These are phyloP conservation scores for Hansfordia pulvinata DNA, from an alignment of 2,329 filamentous ascomycete genomes.

Conservation along the genomic window DNA sequence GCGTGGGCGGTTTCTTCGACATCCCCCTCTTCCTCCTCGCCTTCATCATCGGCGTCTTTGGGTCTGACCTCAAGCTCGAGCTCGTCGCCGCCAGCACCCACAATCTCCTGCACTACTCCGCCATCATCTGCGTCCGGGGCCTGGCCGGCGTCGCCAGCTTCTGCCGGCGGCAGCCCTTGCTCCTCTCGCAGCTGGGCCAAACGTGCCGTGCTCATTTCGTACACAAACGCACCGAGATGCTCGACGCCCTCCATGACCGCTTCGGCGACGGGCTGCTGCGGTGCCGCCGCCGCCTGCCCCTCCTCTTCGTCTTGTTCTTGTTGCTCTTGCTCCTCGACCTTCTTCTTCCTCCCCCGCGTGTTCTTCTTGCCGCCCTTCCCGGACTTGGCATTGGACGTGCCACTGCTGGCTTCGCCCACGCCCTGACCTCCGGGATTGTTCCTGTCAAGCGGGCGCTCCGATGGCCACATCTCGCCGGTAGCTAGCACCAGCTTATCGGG, in stretches of 20 bases:
- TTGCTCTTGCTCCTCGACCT: no score
- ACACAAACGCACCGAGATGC: constrained; percentile 92
- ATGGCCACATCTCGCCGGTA: constrained; percentile 77
- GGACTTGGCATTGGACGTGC: background rate
- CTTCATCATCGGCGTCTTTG: constrained; percentile 7
- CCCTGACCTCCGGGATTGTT: no score
- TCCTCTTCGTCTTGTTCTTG: no score
- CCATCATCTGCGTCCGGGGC: background rate
- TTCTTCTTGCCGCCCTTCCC: no score
- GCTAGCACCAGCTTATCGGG: constrained; percentile 71
- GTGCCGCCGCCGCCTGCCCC: constrained; percentile 31
- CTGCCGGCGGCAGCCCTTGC: constrained; percentile 13
- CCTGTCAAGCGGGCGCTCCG: constrained; percentile 33
- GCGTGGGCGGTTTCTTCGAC: constrained; percentile 14
- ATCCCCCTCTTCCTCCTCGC: constrained; percentile 15
- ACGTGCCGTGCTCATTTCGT: constrained; percentile 72
- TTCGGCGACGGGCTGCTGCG: constrained; percentile 21
- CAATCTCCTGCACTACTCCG: background rate
- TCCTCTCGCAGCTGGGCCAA: constrained; percentile 33
- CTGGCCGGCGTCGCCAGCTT: constrained; percentile 4
- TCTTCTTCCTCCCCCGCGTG: no score
- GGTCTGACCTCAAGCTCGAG: constrained; percentile 9
- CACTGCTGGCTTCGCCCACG: background rate
- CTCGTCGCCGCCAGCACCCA: constrained; percentile 7
- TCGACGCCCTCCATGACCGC: constrained; percentile 81